Base-by-base conservation (phyloP, 805 yeast species). In the Trichomonascus vanleenenianus region DNA sequence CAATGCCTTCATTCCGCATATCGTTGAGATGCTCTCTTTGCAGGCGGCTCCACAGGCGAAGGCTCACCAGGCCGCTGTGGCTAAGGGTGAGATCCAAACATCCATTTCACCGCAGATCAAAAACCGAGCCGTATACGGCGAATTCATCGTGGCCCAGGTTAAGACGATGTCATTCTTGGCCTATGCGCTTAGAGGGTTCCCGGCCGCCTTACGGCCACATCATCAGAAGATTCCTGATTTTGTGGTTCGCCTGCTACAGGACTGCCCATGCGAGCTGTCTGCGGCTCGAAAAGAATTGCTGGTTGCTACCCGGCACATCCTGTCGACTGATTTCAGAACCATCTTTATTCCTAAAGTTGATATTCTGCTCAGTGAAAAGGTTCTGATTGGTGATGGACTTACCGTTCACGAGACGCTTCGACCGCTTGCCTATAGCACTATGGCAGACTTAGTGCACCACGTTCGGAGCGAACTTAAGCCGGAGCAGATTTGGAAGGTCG, bases 121-220 rank as follows among this genome's bases (percentile, higher is more conserved):
- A 46, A 86, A 88, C 57, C 74, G 96, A 52, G 70, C 78, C 8
- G 81, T 84, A 0, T 93, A 82, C 64, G 84, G 93, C 49, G 97
- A 93, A 56, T 86, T 93, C 56, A 80, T 91, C 12, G 67, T 86
- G 22, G 88, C 96, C 22, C 99, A 93, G 64, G 96, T 94, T 35
- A 93, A 93, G 62, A 95, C 97, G 1, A 91, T 96, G 36, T 87
- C 96, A 0, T 91, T 93, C 56, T 67, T 93, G 56, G 97, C 97
- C 0, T 93, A 89, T 61, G 87, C 89, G 1, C 81, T 94, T 36
- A 76, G 97, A 50, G 87, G 94, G 14, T 84, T 81, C 57, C 80
- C 95, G 2, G 75, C 78, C 31, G 79, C 78, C 34, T 71, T 83
- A 44, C 74, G 76, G 47, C 64, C 65, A 34, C 76, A 78, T 53